phyloP scores from a whole-genome alignment of 768 basidiomycete genomes.

The Royoungia palumana region DNA sequence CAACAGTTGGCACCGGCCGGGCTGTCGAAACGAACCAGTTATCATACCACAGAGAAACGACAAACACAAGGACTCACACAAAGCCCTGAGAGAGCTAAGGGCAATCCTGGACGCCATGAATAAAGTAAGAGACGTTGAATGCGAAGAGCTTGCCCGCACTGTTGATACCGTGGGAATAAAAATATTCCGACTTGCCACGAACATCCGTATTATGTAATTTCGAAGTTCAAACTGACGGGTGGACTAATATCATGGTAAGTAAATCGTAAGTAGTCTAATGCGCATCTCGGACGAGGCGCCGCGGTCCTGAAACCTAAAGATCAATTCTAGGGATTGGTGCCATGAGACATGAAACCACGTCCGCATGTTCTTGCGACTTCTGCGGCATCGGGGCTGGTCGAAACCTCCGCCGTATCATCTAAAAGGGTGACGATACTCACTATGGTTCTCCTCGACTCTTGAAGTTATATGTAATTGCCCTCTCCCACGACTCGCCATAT shows the following conservation, averaged over 20 bases:
- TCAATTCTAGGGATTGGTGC: too few species aligned
- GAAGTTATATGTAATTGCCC: background rate
- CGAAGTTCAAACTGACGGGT: too few species aligned
- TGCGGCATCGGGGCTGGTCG: too few species aligned
- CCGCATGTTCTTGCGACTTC: too few species aligned
- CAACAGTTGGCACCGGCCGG: constrained; percentile 48
- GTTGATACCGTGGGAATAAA: constrained; percentile 28
- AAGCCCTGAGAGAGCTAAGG: constrained; percentile 58
- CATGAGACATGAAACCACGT: too few species aligned
- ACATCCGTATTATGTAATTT: constrained; percentile 18
- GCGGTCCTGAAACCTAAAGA: too few species aligned
- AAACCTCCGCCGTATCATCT: too few species aligned
- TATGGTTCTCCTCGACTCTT: background rate
- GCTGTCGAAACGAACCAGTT: constrained; percentile 32
- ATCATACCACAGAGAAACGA: background rate
- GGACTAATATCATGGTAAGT: too few species aligned
- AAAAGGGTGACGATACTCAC: too few species aligned
- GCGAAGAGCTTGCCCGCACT: constrained; percentile 4
- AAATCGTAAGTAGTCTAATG: too few species aligned
- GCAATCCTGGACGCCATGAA: constrained; percentile 72
- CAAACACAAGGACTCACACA: constrained; percentile 38
- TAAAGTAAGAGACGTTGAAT: constrained; percentile 5
- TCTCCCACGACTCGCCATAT: background rate
- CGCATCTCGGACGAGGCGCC: too few species aligned
- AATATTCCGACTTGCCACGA: constrained; percentile 33